phyloP scores from a whole-genome alignment of 192 early-diverging fungal genomes.

The Coemansia sp. region DNA sequence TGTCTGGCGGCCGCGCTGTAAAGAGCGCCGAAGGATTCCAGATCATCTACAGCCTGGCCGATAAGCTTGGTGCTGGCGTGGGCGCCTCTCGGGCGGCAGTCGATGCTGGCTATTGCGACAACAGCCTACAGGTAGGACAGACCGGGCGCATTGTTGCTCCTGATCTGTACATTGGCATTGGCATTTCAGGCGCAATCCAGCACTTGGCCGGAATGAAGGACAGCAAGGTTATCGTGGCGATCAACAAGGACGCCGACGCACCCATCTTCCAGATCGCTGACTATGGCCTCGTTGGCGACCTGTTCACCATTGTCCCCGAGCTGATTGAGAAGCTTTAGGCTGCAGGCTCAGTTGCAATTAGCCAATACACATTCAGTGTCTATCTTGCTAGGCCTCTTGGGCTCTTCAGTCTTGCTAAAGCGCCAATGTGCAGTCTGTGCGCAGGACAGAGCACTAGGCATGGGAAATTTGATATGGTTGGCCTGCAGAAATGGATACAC shows the following conservation, averaged over 20 bases:
- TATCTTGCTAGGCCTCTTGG: not conserved
- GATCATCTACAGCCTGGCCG: constrained; percentile 85
- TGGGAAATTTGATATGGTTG: too few species aligned
- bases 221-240: constrained; percentile 95
- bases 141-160: constrained; percentile 98
- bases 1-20: constrained; percentile 92
- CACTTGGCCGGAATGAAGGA: constrained; percentile 99
- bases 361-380: not conserved
- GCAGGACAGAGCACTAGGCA: too few species aligned
- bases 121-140: constrained; percentile 96
- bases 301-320: constrained; percentile 91
- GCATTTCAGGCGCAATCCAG: constrained; percentile 96
- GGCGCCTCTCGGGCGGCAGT: constrained; percentile 97
- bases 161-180: constrained; percentile 91
- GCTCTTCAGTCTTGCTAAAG: too few species aligned
- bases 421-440: too few species aligned
- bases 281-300: constrained; percentile 91
- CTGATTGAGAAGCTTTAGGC: constrained; percentile 77
- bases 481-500: too few species aligned
- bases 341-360: not conserved
- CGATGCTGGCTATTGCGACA: constrained; percentile 93
- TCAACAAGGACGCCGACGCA: constrained; percentile 97
- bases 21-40: constrained; percentile 94
- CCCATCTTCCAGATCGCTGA: constrained; percentile 98
- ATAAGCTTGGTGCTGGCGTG: constrained; percentile 90